Evolutionary conservation across 805 yeast genomes (phyloP).

Genomic region (Ogataea chonburiensis): DNA sequence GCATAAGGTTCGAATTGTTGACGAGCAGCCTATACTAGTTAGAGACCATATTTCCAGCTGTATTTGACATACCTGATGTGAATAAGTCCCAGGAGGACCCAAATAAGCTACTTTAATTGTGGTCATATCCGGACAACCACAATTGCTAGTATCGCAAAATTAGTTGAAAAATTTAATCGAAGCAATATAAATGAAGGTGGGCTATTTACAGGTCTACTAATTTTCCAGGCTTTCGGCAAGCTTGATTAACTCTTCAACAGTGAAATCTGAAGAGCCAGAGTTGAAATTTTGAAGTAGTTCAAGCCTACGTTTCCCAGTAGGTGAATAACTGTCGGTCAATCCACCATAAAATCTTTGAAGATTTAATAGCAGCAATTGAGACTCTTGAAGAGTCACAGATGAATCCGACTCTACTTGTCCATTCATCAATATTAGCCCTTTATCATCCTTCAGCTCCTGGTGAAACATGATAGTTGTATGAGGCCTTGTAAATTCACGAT

Average conservation of each 20-base stretch:
- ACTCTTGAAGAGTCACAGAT: slow-evolving; percentile 65
- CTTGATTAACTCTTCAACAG: slow-evolving; percentile 62
- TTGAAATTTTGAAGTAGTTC: slow-evolving; percentile 67
- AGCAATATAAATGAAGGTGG: too few species aligned
- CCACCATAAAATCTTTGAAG: slow-evolving; percentile 85
- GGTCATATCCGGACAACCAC: too few species aligned
- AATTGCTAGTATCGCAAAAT: too few species aligned
- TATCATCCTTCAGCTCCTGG: slow-evolving; percentile 61
- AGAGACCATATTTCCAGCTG: too few species aligned
- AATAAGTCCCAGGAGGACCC: slow-evolving; percentile 92
- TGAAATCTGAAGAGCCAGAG: slow-evolving; percentile 62
- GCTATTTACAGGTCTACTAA: too few species aligned
- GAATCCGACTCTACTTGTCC: slow-evolving; percentile 77
- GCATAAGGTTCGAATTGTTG: slow-evolving; percentile 36
- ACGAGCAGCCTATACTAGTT: slow-evolving; percentile 44
- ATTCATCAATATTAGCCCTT: slow-evolving; percentile 76
- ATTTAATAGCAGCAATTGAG: slow-evolving; percentile 72
- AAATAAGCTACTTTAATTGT: slow-evolving; percentile 60
- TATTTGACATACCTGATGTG: slow-evolving; percentile 68
- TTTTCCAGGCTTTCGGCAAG: slow-evolving; percentile 73
- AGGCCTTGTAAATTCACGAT: slow-evolving; percentile 89
- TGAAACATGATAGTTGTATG: slow-evolving; percentile 91
- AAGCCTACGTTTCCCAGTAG: slow-evolving; percentile 46
- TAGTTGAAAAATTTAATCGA: slow-evolving; percentile 3
- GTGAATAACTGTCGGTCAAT: slow-evolving; percentile 43